Percentiles rank a stretch among this genome's conserved stretches.
Conservation (phyloP, 345 rosid species). For the Trapa bicornis region DNA sequence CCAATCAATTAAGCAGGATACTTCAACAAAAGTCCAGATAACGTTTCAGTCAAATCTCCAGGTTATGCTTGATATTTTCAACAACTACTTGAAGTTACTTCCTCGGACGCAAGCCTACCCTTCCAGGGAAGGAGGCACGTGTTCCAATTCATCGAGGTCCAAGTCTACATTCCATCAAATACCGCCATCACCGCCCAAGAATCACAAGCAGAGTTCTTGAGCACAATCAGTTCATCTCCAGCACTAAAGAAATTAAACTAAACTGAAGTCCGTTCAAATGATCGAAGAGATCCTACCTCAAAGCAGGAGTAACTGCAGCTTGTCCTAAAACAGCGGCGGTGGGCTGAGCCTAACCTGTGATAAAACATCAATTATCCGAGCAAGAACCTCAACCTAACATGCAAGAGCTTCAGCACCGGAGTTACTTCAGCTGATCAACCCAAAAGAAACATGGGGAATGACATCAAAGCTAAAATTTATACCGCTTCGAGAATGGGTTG, state of each 20-base stretch:
- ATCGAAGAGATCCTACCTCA: slow-evolving; percentile 31
- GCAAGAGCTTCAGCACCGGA: background rate
- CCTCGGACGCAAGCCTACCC: too few species aligned
- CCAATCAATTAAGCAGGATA: background rate
- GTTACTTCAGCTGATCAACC: background rate
- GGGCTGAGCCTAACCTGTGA: background rate
- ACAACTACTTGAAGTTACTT: too few species aligned
- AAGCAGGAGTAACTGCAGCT: slow-evolving; percentile 54
- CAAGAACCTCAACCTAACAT: background rate
- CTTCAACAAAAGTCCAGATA: background rate
- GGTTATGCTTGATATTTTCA: background rate
- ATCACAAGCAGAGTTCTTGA: background rate
- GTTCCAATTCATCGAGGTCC: background rate
- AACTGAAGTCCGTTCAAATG: background rate
- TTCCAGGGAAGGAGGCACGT: too few species aligned
- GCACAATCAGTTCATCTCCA: background rate
- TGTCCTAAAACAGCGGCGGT: slow-evolving; percentile 13
- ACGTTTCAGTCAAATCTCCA: background rate
- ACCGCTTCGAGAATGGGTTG: background rate
- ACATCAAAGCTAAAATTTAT: background rate
- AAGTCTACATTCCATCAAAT: background rate
- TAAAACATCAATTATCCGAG: background rate
- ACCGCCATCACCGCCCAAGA: background rate
- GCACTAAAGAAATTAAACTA: background rate
- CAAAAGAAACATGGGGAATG: background rate